A percentile compares a stretch with the other conserved stretches of the same genome.
Evolutionary conservation across 2,329 filamentous ascomycete species (phyloP).

Genomic region (Bertia moriformis): DNA sequence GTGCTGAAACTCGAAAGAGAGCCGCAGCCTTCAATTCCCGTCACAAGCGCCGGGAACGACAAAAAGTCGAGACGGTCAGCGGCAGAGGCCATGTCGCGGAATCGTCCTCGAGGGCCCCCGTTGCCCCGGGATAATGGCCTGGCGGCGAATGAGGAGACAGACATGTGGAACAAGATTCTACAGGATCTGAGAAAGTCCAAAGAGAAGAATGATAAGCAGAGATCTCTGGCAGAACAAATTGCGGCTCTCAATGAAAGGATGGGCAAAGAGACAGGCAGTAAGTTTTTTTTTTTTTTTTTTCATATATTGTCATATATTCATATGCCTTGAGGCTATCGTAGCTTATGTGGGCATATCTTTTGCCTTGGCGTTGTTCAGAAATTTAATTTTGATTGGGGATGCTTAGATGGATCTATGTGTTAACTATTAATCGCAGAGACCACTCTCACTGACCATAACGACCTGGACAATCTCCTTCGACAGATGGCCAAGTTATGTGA

Average conservation of each 20-base stretch:
- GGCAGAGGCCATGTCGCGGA: slow-evolving; percentile 18
- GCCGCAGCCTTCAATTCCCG: slow-evolving; percentile 2
- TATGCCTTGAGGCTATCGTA: too few relatives aligned
- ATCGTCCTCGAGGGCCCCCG: slow-evolving; percentile 19
- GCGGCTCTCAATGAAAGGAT: slow-evolving; percentile 24
- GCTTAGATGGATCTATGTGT: too few relatives aligned
- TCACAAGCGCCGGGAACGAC: background rate
- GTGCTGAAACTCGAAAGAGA: slow-evolving; percentile 9
- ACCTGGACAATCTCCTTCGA: slow-evolving; percentile 26
- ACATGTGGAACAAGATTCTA: slow-evolving; percentile 25
- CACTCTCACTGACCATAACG: slow-evolving; percentile 20
- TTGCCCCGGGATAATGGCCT: slow-evolving; percentile 21
- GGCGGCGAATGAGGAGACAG: slow-evolving; percentile 24
- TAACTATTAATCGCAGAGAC: too few relatives aligned
- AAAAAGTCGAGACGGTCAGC: slow-evolving; percentile 2
- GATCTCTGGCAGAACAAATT: slow-evolving; percentile 20
- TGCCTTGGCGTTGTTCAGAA: too few relatives aligned
- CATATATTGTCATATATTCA: slow-evolving; percentile 2
- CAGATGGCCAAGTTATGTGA: slow-evolving; percentile 28
- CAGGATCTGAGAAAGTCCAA: slow-evolving; percentile 23
- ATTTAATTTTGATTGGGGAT: too few relatives aligned
- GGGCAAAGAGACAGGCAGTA: slow-evolving; percentile 15
- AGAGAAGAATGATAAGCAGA: slow-evolving; percentile 25
- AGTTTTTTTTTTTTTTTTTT: slow-evolving; percentile 1
- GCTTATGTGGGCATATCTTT: too few relatives aligned